Evolutionary conservation across 1,139 yeast genomes (phyloP), one percentile per base, ranked within the genome.

Genomic region (Geotrichum restrictum): DNA sequence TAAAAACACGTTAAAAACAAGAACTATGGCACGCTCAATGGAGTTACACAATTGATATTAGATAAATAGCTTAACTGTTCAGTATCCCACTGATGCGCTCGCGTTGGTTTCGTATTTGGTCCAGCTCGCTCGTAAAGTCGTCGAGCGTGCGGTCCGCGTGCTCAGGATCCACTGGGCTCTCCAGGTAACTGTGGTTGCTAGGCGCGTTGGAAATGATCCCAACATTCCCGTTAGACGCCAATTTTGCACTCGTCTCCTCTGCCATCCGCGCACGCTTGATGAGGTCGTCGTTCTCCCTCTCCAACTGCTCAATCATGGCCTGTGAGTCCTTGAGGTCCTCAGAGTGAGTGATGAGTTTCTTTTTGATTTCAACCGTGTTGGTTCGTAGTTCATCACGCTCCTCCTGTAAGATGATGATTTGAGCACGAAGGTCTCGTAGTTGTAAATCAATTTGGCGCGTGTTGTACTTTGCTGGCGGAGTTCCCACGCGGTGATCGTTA

Each of bases 351-450:
- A 69, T 64, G 21, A 69, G 68, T 50, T 66, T 66, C 64, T 69
- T 70, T 57, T 69, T 69, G 39, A 69, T 59, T 43, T 61, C 64
- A 45, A 61, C 56, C 10, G 66, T 58, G 45, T 57, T 61, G 19
- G 82, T 83, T 62, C 85, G 84, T 66, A 87, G 73, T 62, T 83
- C 86, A 64, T 88, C 94, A 60, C 95, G 79, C 69, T 88, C 96
- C 69, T 88, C 93, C 61, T 82, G 83, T 62, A 85, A 76, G 57
- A 88, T 85, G 61, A 79, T 85, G 62, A 88, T 74, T 65, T 88
- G 95, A 1, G 96, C 95, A 62, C 88, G 87, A 62, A 88, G 73
- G 62, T 88, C 96, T 62, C 86, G 82, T 44, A 88, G 77, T 68
- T 84, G 87, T 74, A 88, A 75, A 60, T 83, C 85, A 64, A 78